Percentiles rank a stretch among this genome's conserved stretches.
Conservation (phyloP, 208 protist genomes). For the Trypanosomatidae sp. region DNA sequence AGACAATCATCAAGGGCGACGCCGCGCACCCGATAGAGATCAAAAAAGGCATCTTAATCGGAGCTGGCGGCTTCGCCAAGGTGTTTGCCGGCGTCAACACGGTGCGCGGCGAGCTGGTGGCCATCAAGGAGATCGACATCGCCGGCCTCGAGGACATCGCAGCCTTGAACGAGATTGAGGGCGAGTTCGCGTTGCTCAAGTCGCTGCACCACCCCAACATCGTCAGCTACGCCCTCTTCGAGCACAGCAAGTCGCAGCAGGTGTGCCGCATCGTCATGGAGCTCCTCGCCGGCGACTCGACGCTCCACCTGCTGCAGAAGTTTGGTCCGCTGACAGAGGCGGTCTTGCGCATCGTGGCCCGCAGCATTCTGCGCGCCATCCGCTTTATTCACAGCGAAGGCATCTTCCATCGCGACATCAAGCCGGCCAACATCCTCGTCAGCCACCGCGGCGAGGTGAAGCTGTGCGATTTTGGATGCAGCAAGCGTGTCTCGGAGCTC, state of each 20-base stretch:
- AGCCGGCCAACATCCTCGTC: conserved; percentile 91
- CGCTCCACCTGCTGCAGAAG: conserved; percentile 68
- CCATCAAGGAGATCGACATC: conserved; percentile 91
- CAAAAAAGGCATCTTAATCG: conserved; percentile 72
- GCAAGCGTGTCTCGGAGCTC: conserved; percentile 84
- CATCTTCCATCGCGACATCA: conserved; percentile 93
- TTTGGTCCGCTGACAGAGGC: conserved; percentile 84
- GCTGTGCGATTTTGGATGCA: conserved; percentile 92
- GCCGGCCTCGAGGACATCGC: conserved; percentile 64
- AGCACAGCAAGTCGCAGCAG: conserved; percentile 83
- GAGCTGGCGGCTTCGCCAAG: conserved; percentile 83
- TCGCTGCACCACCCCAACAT: conserved; percentile 90
- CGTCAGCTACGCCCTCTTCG: conserved; percentile 85
- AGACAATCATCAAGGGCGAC: conserved; percentile 71
- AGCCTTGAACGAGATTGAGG: conserved; percentile 64
- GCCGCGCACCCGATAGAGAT: conserved; percentile 61
- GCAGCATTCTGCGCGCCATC: conserved; percentile 74
- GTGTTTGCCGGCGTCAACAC: conserved; percentile 85
- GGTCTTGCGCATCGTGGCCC: conserved; percentile 72
- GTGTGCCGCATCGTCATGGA: conserved; percentile 91
- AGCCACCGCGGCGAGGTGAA: conserved; percentile 85
- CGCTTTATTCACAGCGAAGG: conserved; percentile 88
- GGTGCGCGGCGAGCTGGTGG: conserved; percentile 73
- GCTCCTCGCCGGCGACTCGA: conserved; percentile 84
- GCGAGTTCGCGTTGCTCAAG: conserved; percentile 85